A percentile compares a stretch with the other conserved stretches of the same genome.
phyloP scores from a whole-genome alignment of 2,329 filamentous ascomycete species.

The Stemphylium vesicarium region DNA sequence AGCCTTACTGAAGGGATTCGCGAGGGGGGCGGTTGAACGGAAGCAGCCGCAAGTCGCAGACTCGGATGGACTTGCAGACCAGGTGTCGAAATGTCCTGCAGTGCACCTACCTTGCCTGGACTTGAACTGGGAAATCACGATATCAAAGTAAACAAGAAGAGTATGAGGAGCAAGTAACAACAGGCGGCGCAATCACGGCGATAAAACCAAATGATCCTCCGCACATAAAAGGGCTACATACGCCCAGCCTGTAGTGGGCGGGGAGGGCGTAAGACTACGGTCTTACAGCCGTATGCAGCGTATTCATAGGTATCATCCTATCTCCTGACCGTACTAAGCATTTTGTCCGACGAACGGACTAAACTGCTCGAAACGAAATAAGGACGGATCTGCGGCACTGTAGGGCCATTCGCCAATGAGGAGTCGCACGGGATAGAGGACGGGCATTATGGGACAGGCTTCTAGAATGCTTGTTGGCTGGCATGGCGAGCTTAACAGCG shows the following conservation, averaged over 20 bases:
- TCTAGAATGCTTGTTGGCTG: not conserved
- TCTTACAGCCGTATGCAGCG: not conserved
- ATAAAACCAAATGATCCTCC: constrained; percentile 3
- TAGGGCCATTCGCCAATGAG: not conserved
- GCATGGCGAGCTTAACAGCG: not conserved
- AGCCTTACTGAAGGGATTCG: constrained; percentile 9
- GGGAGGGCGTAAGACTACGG: not conserved
- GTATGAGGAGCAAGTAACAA: not conserved
- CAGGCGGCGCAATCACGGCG: not conserved
- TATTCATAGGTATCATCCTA: not conserved
- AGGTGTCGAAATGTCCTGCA: not conserved
- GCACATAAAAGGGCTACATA: not conserved
- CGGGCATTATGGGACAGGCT: not conserved
- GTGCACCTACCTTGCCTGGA: not conserved
- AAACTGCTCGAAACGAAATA: not conserved
- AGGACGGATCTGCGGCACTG: not conserved
- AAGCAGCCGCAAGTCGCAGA: not conserved
- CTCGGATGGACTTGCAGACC: not conserved
- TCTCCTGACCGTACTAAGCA: not conserved
- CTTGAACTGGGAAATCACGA: not conserved
- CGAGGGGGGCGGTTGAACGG: not conserved
- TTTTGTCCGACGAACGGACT: not conserved
- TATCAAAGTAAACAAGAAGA: not conserved
- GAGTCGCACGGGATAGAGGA: not conserved
- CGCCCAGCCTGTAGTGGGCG: not conserved